Conservation (phyloP, 805 yeast species). For the Candida quercuum region DNA sequence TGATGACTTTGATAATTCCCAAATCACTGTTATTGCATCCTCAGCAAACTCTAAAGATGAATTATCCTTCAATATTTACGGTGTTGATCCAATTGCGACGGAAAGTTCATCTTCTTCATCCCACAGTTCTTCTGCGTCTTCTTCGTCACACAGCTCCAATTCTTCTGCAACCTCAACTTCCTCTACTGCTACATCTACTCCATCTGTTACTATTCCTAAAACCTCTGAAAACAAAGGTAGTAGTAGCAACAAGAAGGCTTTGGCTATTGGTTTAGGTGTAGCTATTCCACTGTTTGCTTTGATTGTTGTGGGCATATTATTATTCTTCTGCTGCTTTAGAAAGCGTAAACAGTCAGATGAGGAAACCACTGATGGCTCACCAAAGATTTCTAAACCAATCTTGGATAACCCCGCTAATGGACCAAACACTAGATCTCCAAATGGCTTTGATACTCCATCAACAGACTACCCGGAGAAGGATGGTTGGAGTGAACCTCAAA, state of each 20-base stretch:
- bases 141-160: conserved; percentile 8
- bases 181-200: conserved; percentile 18
- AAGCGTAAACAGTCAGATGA: conserved; percentile 31
- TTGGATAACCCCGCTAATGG: conserved; percentile 31
- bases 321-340: conserved; percentile 55
- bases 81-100: conserved; percentile 32
- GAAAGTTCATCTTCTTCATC: conserved; percentile 5
- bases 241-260: conserved; percentile 37
- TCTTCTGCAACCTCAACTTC: conserved; percentile 27
- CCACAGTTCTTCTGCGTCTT: conserved; percentile 18
- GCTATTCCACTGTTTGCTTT: conserved; percentile 62
- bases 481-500: conserved; percentile 23
- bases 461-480: conserved; percentile 29
- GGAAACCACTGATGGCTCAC: conserved; percentile 19
- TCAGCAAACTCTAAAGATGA: conserved; percentile 31
- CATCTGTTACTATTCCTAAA: conserved; percentile 11
- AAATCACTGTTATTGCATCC: conserved; percentile 37
- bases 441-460: conserved; percentile 16
- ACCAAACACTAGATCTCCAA: conserved; percentile 23
- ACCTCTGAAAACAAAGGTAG: conserved; percentile 13
- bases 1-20: conserved; percentile 33
- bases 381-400: conserved; percentile 35
- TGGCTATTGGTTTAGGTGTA: conserved; percentile 92
- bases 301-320: conserved; percentile 38
- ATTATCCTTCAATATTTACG: conserved; percentile 46